Conservation (phyloP, 169 alveolate species). For the Plasmodium malariae region DNA sequence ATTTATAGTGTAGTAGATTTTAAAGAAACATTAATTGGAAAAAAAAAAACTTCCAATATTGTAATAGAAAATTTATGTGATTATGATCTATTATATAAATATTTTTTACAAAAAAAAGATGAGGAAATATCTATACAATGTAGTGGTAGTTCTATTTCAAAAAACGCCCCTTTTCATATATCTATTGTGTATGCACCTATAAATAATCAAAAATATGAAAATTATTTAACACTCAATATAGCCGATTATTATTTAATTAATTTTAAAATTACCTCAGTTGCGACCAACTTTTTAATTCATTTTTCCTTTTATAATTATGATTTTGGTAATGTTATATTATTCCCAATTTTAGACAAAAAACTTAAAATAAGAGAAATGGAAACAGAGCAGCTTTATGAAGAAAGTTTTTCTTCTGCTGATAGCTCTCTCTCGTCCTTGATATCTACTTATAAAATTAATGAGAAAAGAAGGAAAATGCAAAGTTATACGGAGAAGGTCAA, state of each 20-base stretch:
- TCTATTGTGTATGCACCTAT: conserved; percentile 40
- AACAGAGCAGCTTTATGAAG: not conserved
- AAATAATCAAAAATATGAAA: conserved; percentile 32
- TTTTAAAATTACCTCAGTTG: conserved; percentile 52
- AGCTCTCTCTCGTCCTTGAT: conserved; percentile 53
- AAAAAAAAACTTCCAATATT: conserved; percentile 41
- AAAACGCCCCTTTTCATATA: conserved; percentile 15
- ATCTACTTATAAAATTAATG: conserved; percentile 29
- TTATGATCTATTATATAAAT: conserved; percentile 65
- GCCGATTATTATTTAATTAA: conserved; percentile 41
- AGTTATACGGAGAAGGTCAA: conserved; percentile 6
- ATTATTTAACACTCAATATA: conserved; percentile 48
- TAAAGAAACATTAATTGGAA: conserved; percentile 63
- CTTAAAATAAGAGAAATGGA: not conserved
- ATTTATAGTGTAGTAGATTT: conserved; percentile 23
- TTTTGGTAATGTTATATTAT: conserved; percentile 68
- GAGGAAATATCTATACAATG: conserved; percentile 40
- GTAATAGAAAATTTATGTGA: conserved; percentile 58
- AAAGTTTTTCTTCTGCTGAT: conserved; percentile 41
- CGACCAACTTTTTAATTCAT: conserved; percentile 42
- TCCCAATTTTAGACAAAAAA: conserved; percentile 33
- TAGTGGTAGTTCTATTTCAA: conserved; percentile 16
- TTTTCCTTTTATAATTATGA: conserved; percentile 71
- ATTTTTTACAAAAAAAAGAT: conserved; percentile 62
- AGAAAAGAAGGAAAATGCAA: conserved; percentile 18